Evolutionary conservation across 371 early-diverging fungal genomes (phyloP).

Genomic region (Rhizopus arrhizus): DNA sequence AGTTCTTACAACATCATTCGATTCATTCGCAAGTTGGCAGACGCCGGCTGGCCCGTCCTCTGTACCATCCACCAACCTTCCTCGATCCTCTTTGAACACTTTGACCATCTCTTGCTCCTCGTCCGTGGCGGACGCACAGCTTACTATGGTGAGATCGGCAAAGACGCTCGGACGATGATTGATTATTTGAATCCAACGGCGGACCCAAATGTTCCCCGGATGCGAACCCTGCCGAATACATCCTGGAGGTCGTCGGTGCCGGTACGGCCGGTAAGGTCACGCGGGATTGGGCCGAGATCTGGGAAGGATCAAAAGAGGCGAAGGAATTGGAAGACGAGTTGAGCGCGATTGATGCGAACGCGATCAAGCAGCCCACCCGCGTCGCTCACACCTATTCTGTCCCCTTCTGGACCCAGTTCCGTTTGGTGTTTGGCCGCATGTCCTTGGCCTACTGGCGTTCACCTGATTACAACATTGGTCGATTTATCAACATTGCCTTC

Average conservation of each 20-base stretch:
- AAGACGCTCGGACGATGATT: slow-evolving; percentile 48
- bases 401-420: slow-evolving; percentile 34
- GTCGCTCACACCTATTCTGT: slow-evolving; percentile 29
- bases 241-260: slow-evolving; percentile 53
- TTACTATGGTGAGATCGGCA: slow-evolving; percentile 65
- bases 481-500: slow-evolving; percentile 44
- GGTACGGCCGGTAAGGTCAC: slow-evolving; percentile 45
- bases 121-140: slow-evolving; percentile 65
- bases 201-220: slow-evolving; percentile 47
- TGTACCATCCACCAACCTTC: slow-evolving; percentile 73
- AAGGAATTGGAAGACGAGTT: slow-evolving; percentile 24
- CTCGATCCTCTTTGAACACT: slow-evolving; percentile 61
- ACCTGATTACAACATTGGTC: slow-evolving; percentile 59
- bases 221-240: slow-evolving; percentile 44
- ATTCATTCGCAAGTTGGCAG: slow-evolving; percentile 61
- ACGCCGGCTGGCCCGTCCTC: slow-evolving; percentile 58
- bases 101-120: slow-evolving; percentile 67
- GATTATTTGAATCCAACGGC: slow-evolving; percentile 57
- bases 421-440: slow-evolving; percentile 54
- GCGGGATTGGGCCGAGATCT: slow-evolving; percentile 56
- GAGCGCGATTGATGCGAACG: slow-evolving; percentile 12
- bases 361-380: slow-evolving; percentile 16
- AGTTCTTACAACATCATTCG: slow-evolving; percentile 71
- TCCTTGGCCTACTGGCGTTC: slow-evolving; percentile 57
- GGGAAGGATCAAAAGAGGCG: slow-evolving; percentile 40